Base-by-base conservation (phyloP, 2,329 filamentous ascomycete species). In the Exophiala viscosa region DNA sequence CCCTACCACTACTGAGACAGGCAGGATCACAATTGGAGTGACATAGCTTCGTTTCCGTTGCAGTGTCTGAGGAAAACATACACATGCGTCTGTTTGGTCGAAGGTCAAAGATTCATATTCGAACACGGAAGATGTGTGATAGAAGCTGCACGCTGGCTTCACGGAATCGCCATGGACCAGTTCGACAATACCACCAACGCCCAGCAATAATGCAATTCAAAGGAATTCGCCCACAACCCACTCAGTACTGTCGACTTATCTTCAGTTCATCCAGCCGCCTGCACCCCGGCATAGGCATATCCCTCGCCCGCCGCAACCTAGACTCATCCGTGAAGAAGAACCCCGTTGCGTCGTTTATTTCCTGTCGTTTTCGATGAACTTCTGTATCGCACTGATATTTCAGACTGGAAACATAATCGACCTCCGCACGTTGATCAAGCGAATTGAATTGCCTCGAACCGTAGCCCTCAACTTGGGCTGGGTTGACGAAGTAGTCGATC, bases 401-500 rank as follows among this genome's bases (percentile, higher is more conserved):
- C 47, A 96, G 70, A 33, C 78, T 77, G 45, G 82, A 78, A 36
- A 96, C 75, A 59, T 88, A 88, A 35, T 82, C 81, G 3, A 80
- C 72, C 68, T 97, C 92, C 42, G 90, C 93, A 50, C 77, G 78
- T 60, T 83, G 79, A 68, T 97, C 93, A 31, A 99, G 75, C 62
- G 86, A 80, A 43, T 76, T 74, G 65, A 95, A 81, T 67, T 93
- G 87, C 50, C 81, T 77, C 9, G 79, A 70, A 50, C 79, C 84
- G 68, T 84, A 91, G 33, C 85, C 82, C 23, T 81, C 78, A 28
- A 96, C 80, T 23, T 96, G 91, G 3, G 70, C 68, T 1, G 90
- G 90, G 67, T 95, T 85, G 56, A 97, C 80, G 66, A 81, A 99
- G 74, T 97, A 99, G 55, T 88, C 81, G 47, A 95, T 78, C 47